Evolutionary conservation across 2,329 filamentous ascomycete genomes (phyloP), one percentile per base, ranked within the genome.

Genomic region (Penicillium sp.): DNA sequence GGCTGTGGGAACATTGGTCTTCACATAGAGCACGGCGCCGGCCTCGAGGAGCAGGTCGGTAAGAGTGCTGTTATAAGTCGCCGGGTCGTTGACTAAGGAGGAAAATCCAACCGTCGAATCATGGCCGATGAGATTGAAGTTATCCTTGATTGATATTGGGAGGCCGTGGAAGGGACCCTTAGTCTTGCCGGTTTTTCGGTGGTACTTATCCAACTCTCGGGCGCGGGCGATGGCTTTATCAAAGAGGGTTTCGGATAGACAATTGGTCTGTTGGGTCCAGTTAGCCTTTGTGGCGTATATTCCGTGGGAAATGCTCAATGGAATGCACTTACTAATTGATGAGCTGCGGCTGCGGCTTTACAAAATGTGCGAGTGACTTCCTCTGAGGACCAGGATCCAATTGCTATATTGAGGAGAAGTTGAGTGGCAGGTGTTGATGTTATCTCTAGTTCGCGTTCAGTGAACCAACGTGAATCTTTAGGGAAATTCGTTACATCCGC

Each of bases 401-500:
- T 1, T 72, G 82, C 79, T 80, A 85, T 70, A 37, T 74, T 72
- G 4, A 64, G 39, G 1, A 75, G 58, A 36, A 75, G 73, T 9
- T 65, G 61, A 9, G 65, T 61, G 2, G 72, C 73, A 37, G 69
- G 57, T 0, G 67, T 67, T 31, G 74, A 64, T 13, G 81, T 81
- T 37, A 84, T 82, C 23, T 79, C 75, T 64, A 83, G 62, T 59
- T 84, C 82, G n/a, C 70, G 60, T 9, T 55, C 34, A 8, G 75
- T 83, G 59, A 89, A 86, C 78, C 85, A 86, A 2, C 83, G 84
- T 1, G 83, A 88, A 64, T 64, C 43, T 14, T 16, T 49, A 2
- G 85, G 83, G 71, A 85, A 87, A 3, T 61, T 61, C 0, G 80
- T 83, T 14, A 88, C 81, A 63, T 87, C 79, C 42, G 80, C 72